Evolutionary conservation across 2,329 filamentous ascomycete genomes (phyloP), one percentile per base, ranked within the genome.

Genomic region (Metarhizium album): DNA sequence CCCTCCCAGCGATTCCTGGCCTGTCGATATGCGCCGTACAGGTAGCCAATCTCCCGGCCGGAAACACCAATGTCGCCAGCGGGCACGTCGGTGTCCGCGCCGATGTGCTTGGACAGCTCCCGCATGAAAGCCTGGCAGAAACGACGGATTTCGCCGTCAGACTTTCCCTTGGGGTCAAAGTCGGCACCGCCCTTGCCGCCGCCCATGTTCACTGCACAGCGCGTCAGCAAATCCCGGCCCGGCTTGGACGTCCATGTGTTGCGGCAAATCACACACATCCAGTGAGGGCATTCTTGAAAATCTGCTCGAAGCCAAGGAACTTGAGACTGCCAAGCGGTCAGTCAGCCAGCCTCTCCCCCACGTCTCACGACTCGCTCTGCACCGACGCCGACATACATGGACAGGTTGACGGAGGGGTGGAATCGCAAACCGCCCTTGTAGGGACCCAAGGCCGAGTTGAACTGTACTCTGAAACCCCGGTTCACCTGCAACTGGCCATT

Each of bases 91-190:
- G 89, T 95, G 71, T 95, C 87, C 59, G 89, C 89, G 61, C 93
- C 90, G 67, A 97, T 97, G 80, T 97, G 90, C 74, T 88, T 90
- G 76, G 80, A 86, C 56, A 98, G 82, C 78, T 96, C 88, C 62
- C 83, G 84, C 93, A 97, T 97, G 79, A 97, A 98, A 53, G 90
- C 74, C 58, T 86, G 83, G 76, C 91, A 97, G 81, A 98, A 97
- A 67, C 88, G 87, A 66, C 93, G 87, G 74, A 97, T 97, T 80
- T 97, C 93, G 69, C 83, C 87, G 74, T 98, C 90, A 51, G 85
- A 87, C 82, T 96, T 97, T 76, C 90, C 90, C 82, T 97, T 98
- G 70, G 93, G 93, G 74, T 97, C 90, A 70, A 98, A 97, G 78
- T 97, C 93, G 69, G 91, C 85, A 64, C 93, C 93, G 74, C 93